Conservation (phyloP, 768 basidiomycete species). For the Xerocomellus intermedius region DNA sequence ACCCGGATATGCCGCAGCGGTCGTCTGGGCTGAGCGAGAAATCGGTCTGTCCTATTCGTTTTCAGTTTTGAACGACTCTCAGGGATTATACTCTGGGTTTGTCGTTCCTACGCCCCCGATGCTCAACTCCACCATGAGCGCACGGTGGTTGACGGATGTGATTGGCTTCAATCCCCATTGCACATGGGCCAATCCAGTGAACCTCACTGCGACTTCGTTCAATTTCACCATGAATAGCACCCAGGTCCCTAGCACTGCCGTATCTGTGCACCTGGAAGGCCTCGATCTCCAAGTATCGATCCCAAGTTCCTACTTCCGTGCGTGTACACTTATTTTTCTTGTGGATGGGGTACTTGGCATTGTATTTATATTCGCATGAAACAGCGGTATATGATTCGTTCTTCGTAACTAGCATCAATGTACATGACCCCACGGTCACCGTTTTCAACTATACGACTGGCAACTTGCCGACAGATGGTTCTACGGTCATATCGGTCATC, state of each 20-base stretch:
- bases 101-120: conserved; percentile 6
- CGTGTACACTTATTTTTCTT: background rate
- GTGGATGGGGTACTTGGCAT: no score
- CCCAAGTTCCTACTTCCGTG: conserved; percentile 17
- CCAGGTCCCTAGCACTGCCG: background rate
- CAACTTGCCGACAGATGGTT: conserved; percentile 15
- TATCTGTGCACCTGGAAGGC: conserved; percentile 8
- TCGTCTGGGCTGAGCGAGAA: conserved; percentile 18
- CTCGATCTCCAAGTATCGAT: conserved; percentile 11
- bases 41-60: conserved; percentile 10
- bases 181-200: conserved; percentile 18
- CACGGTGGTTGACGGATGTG: conserved; percentile 26
- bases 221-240: conserved; percentile 19
- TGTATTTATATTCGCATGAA: background rate
- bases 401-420: conserved; percentile 13
- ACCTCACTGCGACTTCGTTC: conserved; percentile 14
- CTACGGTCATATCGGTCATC: conserved; percentile 16
- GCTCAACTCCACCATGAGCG: conserved; percentile 13
- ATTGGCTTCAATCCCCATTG: conserved; percentile 23
- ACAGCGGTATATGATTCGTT: conserved; percentile 8
- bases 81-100: conserved; percentile 10
- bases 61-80: conserved; percentile 12
- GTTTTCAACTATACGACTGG: conserved; percentile 16
- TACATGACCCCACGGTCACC: conserved; percentile 13
- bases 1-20: conserved; percentile 9